Evolutionary conservation across 306 rosid genomes (phyloP).

Genomic region (Glycine latifolia): DNA sequence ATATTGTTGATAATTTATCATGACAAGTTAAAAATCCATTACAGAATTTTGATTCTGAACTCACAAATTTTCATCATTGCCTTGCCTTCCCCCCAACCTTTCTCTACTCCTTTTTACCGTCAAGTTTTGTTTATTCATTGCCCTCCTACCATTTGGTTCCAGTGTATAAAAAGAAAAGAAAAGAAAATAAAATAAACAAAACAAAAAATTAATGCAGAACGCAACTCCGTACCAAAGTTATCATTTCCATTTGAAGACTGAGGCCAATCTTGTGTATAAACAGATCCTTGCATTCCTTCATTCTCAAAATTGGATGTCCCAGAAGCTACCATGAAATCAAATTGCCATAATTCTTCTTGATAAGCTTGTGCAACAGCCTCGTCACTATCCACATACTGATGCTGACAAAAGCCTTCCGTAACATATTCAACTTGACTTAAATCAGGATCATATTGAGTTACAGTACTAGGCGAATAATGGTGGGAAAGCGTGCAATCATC

Average conservation of each 20-base stretch:
- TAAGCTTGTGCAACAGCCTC: conserved; percentile 88
- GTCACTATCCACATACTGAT: conserved; percentile 67
- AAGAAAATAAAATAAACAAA: background rate
- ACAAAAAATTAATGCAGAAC: conserved; percentile 29
- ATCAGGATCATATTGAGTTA: conserved; percentile 70
- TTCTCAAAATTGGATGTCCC: conserved; percentile 56
- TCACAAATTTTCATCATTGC: too few relatives aligned
- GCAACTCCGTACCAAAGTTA: conserved; percentile 53
- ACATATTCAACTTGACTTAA: conserved; percentile 69
- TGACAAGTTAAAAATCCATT: conserved; percentile 31
- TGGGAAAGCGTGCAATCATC: conserved; percentile 79
- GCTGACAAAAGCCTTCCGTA: conserved; percentile 75
- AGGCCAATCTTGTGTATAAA: conserved; percentile 79
- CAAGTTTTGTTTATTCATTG: too few relatives aligned
- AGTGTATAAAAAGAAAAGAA: too few relatives aligned
- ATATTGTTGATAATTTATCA: conserved; percentile 48
- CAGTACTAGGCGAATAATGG: conserved; percentile 54
- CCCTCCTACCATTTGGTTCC: too few relatives aligned
- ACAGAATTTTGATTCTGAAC: too few relatives aligned
- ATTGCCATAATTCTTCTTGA: conserved; percentile 79
- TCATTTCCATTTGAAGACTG: conserved; percentile 58
- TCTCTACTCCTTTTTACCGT: too few relatives aligned
- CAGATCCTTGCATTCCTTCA: conserved; percentile 59
- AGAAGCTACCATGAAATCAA: conserved; percentile 64
- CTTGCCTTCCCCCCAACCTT: too few relatives aligned